Percentiles rank a stretch among this genome's conserved stretches.
Evolutionary conservation across 805 yeast genomes (phyloP).

Genomic region (Candida ulmi): DNA sequence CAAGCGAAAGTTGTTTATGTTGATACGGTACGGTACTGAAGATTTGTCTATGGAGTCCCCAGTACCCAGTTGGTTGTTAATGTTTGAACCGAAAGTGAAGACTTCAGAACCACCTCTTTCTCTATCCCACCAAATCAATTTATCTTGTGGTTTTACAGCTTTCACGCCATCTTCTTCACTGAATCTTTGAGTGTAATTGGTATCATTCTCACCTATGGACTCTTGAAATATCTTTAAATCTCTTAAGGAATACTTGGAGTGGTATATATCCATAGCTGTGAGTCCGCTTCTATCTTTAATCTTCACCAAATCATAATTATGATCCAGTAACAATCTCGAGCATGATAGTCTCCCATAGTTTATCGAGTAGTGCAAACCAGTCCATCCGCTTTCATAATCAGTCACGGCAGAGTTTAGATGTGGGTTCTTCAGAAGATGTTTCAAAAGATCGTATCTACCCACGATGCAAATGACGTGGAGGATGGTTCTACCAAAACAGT

Average conservation of each 20-base stretch:
- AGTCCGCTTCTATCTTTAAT: conserved; percentile 64
- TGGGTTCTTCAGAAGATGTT: conserved; percentile 39
- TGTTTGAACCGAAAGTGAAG: conserved; percentile 57
- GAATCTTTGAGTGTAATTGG: conserved; percentile 15
- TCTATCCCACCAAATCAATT: conserved; percentile 35
- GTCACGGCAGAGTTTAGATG: conserved; percentile 38
- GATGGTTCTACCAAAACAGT: conserved; percentile 64
- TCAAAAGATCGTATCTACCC: conserved; percentile 43
- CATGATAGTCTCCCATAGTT: conserved; percentile 51
- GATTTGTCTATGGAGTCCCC: conserved; percentile 54
- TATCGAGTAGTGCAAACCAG: conserved; percentile 68
- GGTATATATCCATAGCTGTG: conserved; percentile 64
- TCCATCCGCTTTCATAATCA: conserved; percentile 81
- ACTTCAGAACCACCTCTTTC: conserved; percentile 52
- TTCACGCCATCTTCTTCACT: neutral
- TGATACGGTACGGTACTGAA: conserved; percentile 35
- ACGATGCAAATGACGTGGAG: conserved; percentile 50
- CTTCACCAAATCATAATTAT: conserved; percentile 34
- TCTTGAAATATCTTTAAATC: conserved; percentile 38
- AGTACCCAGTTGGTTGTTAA: conserved; percentile 58
- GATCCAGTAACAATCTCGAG: conserved; percentile 38
- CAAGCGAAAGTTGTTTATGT: conserved; percentile 13
- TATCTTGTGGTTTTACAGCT: conserved; percentile 2
- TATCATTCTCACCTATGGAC: conserved; percentile 26
- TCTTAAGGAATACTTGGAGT: conserved; percentile 31